Evolutionary conservation across 129 eudicot species (phyloP), one percentile per base, ranked within the genome.

Genomic region (Helianthus tuberosus): DNA sequence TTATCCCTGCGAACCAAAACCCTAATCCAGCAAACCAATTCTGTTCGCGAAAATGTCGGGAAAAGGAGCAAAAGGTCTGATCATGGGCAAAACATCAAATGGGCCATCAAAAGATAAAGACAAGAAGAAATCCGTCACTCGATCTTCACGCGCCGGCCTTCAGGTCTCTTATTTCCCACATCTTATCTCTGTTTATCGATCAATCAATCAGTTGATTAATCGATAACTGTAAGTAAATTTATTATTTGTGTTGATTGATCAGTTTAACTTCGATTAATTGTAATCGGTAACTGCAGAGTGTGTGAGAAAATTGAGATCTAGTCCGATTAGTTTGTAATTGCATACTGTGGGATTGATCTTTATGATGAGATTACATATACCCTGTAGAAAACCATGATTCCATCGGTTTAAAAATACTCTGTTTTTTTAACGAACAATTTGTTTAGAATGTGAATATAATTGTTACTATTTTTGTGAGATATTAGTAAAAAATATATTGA

Each of bases 61-160:
- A 1, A 87, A 88, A 75, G 93, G 93, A 35, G 93, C 89, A 11
- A 88, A 88, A 60, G 93, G 93, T n/a, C 57, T 88, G 74, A 80
- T 83, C 7, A 82, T 74, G 78, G 90, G 90, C 32, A 85, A 88
- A 44, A 25, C 86, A 5, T 59, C 81, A 27, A 79, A 77, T 8
- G 74, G 82, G 29, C 80, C 86, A 2, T 79, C 47, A 80, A 81
- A 81, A 64, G 84, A 78, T 20, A 83, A 85, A 62, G 88, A 88
- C 73, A 89, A 86, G 87, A 89, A 89, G 81, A 86, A 80, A 65
- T 74, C 91, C 60, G 78, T 70, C 66, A 83, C 96, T 36, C 96
- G 96, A 65, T 89, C 96, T 46, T 84, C 87, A 50, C 91, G 96
- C 29, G 96, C 96, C 41, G 96, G 91, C 51, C 96, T 89, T 7